These are phyloP conservation scores for Avicennia marina DNA, from an alignment of 257 asterid genomes.

Conservation along the genomic window DNA sequence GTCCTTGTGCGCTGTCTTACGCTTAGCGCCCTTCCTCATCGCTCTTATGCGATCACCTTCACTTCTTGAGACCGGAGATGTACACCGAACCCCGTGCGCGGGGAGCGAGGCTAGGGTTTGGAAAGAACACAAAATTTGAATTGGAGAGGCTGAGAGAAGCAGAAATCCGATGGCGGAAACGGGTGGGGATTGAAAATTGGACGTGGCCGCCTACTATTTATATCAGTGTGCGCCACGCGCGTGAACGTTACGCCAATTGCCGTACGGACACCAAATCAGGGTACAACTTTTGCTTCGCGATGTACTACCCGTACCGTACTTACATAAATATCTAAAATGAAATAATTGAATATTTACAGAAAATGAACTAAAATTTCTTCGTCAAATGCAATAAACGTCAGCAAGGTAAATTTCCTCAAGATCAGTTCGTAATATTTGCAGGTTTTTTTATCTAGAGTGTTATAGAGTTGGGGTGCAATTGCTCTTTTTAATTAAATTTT, in stretches of 20 bases:
- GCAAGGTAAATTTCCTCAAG: too few species aligned
- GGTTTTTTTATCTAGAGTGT: too few species aligned
- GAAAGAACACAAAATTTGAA: slow-evolving; percentile 35
- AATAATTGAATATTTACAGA: too few species aligned
- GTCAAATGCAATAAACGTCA: too few species aligned
- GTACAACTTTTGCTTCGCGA: background rate
- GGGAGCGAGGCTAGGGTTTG: slow-evolving; percentile 31
- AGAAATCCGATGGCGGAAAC: slow-evolving; percentile 39
- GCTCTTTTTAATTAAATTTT: too few species aligned
- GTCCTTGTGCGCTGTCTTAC: slow-evolving; percentile 40
- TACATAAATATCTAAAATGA: too few species aligned
- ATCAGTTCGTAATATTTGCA: too few species aligned
- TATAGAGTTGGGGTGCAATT: too few species aligned
- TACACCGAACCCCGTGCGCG: background rate
- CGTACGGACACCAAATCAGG: background rate
- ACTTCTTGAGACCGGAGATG: slow-evolving; percentile 9
- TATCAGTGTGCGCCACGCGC: slow-evolving; percentile 17
- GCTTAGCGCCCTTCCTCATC: slow-evolving; percentile 67
- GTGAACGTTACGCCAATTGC: background rate
- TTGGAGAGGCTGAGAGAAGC: slow-evolving; percentile 19
- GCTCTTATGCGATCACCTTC: background rate
- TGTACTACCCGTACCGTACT: too few species aligned
- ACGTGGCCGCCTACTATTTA: background rate
- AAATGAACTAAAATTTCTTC: too few species aligned
- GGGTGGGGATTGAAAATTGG: slow-evolving; percentile 3